Percentiles rank a stretch among this genome's conserved stretches.
phyloP scores from a whole-genome alignment of 2,329 filamentous ascomycete species.

The Neonectria magnoliae region DNA sequence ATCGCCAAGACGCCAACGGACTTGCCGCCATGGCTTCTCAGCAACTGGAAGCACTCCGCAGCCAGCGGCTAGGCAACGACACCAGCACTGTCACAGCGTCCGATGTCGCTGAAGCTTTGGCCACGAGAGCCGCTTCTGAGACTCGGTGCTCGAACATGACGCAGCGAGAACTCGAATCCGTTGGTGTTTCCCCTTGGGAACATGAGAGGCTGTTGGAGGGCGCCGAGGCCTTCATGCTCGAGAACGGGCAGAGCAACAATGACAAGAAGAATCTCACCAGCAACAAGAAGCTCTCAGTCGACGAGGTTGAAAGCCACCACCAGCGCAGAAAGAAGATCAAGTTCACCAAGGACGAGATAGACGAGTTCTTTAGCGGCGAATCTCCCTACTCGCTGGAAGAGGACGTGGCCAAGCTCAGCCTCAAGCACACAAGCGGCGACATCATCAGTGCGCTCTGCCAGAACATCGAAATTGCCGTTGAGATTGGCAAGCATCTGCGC shows the following conservation, averaged over 20 bases:
- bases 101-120: neutral
- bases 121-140: neutral
- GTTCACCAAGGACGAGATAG: slow-evolving; percentile 41
- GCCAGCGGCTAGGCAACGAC: no score
- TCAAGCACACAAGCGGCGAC: slow-evolving; percentile 48
- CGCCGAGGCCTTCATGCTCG: neutral
- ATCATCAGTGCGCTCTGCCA: slow-evolving; percentile 56
- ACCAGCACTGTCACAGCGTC: neutral
- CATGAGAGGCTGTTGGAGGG: neutral
- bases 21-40: neutral
- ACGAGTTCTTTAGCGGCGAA: slow-evolving; percentile 43
- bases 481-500: slow-evolving; percentile 64
- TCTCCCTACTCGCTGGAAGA: slow-evolving; percentile 42
- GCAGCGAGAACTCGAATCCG: neutral
- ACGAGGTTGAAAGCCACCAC: slow-evolving; percentile 22
- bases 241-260: slow-evolving; percentile 14
- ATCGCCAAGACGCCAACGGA: neutral
- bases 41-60: neutral
- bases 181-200: neutral
- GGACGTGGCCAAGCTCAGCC: slow-evolving; percentile 29
- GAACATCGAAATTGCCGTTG: slow-evolving; percentile 62
- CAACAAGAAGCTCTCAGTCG: slow-evolving; percentile 21
- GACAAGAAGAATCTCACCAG: neutral
- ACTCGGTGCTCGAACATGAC: neutral
- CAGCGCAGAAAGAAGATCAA: slow-evolving; percentile 40